Evolutionary conservation across 768 basidiomycete genomes (phyloP), one percentile per base, ranked within the genome.

Genomic region (Suillus clintonianus): DNA sequence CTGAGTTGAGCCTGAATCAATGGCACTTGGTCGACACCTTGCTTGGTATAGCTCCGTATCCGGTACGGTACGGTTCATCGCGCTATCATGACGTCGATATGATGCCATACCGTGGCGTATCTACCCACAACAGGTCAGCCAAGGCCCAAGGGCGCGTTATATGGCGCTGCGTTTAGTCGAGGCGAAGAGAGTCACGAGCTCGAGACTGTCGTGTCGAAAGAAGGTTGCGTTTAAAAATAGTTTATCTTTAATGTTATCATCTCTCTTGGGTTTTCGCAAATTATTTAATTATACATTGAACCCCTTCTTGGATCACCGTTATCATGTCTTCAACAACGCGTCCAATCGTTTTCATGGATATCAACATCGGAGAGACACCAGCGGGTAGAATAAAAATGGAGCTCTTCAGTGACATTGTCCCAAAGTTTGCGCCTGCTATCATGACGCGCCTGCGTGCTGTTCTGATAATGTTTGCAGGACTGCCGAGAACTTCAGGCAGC

Each of bases 351-450:
- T 99, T 99, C 76, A 96, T 99, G 88, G 97, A 99, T 73, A 82
- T 99, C 64, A 87, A 92, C 56, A 98, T 99, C 56, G 97, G 97
- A 50, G 97, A 99, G 79, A 98, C 95, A 0, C 93, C 94, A 37
- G 94, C 94, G 4, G 97, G 96, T 17, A 81, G 97, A 37, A 83
- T 99, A 69, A 99, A 98, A 80, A 97, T 99, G 89, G 97, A 99
- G 76, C 81, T 99, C 19, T 98, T 97, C 78, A 92, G 90, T 64
- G 97, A 99, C 72, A 89, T 97, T 61, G 94, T 92, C 2, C 97
- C 97, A 59, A 97, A 95, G 95, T 97, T 56, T 63, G 90, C 67
- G 68, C 27, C 36, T 47, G 11, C 61, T 47, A 22, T 2, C n/a
- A n/a, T n/a, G n/a, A n/a, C n/a, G 15, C 7, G 34, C 39, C 8